Base-by-base conservation (phyloP, 2,329 filamentous ascomycete genomes). In the Mycosphaerella sp. region DNA sequence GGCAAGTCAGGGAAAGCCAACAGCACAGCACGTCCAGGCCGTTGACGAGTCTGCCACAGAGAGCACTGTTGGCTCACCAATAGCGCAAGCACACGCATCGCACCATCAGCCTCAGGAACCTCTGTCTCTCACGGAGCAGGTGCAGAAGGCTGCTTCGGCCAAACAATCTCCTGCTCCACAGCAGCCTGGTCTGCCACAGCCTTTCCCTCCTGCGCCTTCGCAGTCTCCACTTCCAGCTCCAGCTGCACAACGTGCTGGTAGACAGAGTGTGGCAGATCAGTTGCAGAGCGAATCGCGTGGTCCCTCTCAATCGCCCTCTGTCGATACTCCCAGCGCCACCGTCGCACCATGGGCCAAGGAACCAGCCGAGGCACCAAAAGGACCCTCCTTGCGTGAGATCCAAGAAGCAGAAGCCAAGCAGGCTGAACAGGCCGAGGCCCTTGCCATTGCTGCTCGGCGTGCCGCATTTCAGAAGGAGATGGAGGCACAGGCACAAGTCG, bases 261-360 rank as follows among this genome's bases (percentile, higher is more conserved):
- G 84, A 54, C 89, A 89, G 47, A 90, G 90, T 57, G 78, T 96
- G 2, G 89, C 90, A 1, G 89, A 95, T 59, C 76, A 80, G 46
- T 71, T 86, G 42, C 77, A 77, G 58, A 76, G 77, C 2, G 81
- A 82, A 59, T 79, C 81, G 14, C 74, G 85, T 54, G 94, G 89
- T 18, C 85, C 84, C 56, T 87, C 85, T 1, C 86, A 87, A 58
- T 94, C 89, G 0, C 90, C 87, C 27, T 74, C 80, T 0, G 72
- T 77, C 25, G 82, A 85, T 46, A 79, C 79, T 1, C 78, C 79
- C 6, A 76, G 78, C 44, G 77, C 89, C 3, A 88, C 91, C 0
- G 74, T 96, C 59, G 93, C 93, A 0, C 93, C 93, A 0, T 98
- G 93, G 93, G 93, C 93, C 4, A 93, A 93, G 68, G 89, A 97